These are phyloP conservation scores for Calonectria pseudoturangicola DNA, from an alignment of 2,329 filamentous ascomycete species.

Conservation along the genomic window DNA sequence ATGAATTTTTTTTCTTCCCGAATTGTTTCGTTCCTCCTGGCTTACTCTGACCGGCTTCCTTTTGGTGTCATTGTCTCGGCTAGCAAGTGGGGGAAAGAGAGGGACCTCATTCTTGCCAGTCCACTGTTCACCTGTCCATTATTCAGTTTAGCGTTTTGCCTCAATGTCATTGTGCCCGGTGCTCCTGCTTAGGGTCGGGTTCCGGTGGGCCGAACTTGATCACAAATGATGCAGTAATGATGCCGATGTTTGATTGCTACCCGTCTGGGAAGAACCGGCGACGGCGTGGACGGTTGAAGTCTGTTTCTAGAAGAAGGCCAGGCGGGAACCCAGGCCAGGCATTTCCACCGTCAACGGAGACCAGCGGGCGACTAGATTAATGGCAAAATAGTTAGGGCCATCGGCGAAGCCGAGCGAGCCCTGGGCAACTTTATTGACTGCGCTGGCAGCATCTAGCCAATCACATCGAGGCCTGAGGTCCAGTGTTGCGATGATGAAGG, in stretches of 20 bases:
- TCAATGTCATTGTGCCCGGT: slow-evolving; percentile 18
- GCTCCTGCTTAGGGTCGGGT: not conserved
- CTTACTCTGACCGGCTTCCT: slow-evolving; percentile 2
- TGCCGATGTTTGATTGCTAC: slow-evolving; percentile 38
- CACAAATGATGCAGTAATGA: slow-evolving; percentile 38
- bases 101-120: slow-evolving; percentile 26
- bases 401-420: slow-evolving; percentile 54
- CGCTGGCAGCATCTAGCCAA: slow-evolving; percentile 39
- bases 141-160: slow-evolving; percentile 9
- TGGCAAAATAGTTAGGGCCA: slow-evolving; percentile 45
- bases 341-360: slow-evolving; percentile 42
- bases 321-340: slow-evolving; percentile 45
- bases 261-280: slow-evolving; percentile 36
- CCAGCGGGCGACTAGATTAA: slow-evolving; percentile 45
- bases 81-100: slow-evolving; percentile 34
- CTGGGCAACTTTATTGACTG: slow-evolving; percentile 53
- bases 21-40: slow-evolving; percentile 28
- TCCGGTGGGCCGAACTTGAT: slow-evolving; percentile 27
- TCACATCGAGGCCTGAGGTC: slow-evolving; percentile 25
- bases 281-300: slow-evolving; percentile 40
- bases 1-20: slow-evolving; percentile 30
- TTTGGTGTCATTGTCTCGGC: slow-evolving; percentile 40
- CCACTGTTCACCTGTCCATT: slow-evolving; percentile 11
- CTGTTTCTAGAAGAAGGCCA: slow-evolving; percentile 45
- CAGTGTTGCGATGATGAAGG: slow-evolving; percentile 34